These are phyloP conservation scores for Logfia minima DNA, from an alignment of 129 eudicot species.

Conservation along the genomic window DNA sequence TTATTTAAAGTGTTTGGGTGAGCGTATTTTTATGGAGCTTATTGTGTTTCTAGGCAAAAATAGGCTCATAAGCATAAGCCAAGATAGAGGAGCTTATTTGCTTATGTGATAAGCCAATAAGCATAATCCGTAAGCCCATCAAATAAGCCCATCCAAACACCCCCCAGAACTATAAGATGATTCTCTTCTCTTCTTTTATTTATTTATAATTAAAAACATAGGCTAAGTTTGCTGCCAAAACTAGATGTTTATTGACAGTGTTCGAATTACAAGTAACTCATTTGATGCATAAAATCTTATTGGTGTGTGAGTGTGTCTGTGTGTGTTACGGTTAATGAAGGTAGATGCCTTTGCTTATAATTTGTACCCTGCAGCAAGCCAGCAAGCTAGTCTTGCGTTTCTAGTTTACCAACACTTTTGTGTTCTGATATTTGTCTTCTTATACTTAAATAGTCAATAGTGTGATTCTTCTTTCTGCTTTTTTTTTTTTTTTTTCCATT, in stretches of 20 bases:
- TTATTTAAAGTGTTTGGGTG: background rate
- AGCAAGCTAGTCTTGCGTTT: no score
- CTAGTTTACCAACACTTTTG: no score
- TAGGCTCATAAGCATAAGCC: background rate
- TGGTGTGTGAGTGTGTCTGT: background rate
- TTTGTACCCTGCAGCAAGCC: no score
- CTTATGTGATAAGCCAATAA: background rate
- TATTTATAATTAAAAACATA: no score
- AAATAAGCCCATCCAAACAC: background rate
- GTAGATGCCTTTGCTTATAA: background rate
- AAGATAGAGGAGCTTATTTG: background rate
- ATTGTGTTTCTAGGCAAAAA: background rate
- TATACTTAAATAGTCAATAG: background rate
- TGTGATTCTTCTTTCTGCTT: background rate
- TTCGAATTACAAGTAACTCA: background rate
- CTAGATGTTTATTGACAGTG: background rate
- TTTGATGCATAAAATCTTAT: background rate
- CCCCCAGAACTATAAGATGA: background rate
- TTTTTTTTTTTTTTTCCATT: no score
- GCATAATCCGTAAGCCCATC: background rate
- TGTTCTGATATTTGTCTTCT: background rate
- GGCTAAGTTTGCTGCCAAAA: background rate
- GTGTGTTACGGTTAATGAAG: background rate
- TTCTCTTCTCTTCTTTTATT: background rate
- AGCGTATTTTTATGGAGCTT: background rate